Evolutionary conservation across 2,329 filamentous ascomycete species (phyloP), one percentile per base, ranked within the genome.

Genomic region (Aureobasidium namibiae): DNA sequence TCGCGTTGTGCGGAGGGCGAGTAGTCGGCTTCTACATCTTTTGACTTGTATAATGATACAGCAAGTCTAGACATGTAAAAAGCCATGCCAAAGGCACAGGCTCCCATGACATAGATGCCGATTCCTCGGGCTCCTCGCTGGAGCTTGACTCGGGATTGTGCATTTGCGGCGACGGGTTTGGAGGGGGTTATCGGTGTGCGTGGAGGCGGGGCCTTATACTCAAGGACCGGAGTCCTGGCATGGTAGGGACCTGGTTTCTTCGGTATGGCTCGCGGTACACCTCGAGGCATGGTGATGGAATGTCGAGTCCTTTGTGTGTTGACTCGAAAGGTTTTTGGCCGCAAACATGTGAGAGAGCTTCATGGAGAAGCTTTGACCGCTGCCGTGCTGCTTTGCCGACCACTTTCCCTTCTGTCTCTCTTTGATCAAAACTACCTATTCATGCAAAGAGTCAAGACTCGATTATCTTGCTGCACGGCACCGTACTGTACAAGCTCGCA

Each of bases 21-120:
- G 13, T 54, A 26, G n/a, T 54, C 34, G 18, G 46, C 39, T 33
- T 50, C 14, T 18, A 39, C 42, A 21, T 54, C 31, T 33, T 36
- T 41, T 6, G 53, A 21, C n/a, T 54, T 46, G 33, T 42, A 45
- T 61, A 69, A 63, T 66, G 66, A 63, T 65, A 74, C 58, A 62
- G 69, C 72, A 21, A 78, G 65, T 60, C 70, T 67, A 8, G 69
- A 64, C 38, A 65, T 66, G 61, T 78, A 78, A 63, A 75, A 67
- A 31, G 72, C 74, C 41, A 76, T 63, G 4, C 67, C 71, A 42
- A 73, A 74, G 34, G 71, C 73, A 44, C 73, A 63, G 13, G 52
- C 41, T 29, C 41, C 59, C 34, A 52, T 52, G 31, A 48, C 49
- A 52, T 59, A 57, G 21, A 57, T 36, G 26, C 54, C 54, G 11